Evolutionary conservation across 2,329 filamentous ascomycete species (phyloP).

Genomic region (Apiospora kogelbergensis): DNA sequence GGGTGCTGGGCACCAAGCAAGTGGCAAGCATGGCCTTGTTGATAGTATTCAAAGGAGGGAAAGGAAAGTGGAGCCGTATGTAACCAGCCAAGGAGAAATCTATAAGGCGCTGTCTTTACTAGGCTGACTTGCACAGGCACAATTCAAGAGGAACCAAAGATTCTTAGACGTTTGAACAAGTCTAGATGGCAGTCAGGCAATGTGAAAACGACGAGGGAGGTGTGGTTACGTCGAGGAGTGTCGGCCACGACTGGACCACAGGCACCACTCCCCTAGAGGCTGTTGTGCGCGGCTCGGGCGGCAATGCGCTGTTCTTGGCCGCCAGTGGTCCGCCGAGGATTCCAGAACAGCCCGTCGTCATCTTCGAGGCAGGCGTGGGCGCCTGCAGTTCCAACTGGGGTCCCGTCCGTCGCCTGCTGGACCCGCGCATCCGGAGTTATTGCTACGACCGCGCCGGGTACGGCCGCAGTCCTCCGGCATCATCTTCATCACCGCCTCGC

Average conservation of each 20-base stretch:
- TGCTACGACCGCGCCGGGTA: constrained; percentile 15
- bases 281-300: not conserved
- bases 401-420: constrained; percentile 8
- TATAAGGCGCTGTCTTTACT: no score
- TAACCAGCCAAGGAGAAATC: not conserved
- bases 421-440: constrained; percentile 12
- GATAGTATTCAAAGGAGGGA: not conserved
- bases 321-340: not conserved
- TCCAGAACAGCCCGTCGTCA: constrained; percentile 10
- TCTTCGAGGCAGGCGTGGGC: constrained; percentile 12
- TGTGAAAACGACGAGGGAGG: no score
- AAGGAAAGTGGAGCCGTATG: not conserved
- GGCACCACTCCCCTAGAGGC: not conserved
- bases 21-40: no score
- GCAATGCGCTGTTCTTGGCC: not conserved
- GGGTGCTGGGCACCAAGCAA: no score
- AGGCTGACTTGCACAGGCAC: no score
- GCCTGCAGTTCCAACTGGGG: constrained; percentile 12
- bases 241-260: not conserved
- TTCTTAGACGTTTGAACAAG: not conserved
- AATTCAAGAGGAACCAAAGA: no score
- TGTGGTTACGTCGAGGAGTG: no score
- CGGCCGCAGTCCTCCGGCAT: not conserved
- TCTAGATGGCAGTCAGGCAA: not conserved
- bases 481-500: not conserved